Percentiles rank a stretch among this genome's conserved stretches.
Evolutionary conservation across 768 basidiomycete species (phyloP).

Genomic region (Boletus pseudopeckii): DNA sequence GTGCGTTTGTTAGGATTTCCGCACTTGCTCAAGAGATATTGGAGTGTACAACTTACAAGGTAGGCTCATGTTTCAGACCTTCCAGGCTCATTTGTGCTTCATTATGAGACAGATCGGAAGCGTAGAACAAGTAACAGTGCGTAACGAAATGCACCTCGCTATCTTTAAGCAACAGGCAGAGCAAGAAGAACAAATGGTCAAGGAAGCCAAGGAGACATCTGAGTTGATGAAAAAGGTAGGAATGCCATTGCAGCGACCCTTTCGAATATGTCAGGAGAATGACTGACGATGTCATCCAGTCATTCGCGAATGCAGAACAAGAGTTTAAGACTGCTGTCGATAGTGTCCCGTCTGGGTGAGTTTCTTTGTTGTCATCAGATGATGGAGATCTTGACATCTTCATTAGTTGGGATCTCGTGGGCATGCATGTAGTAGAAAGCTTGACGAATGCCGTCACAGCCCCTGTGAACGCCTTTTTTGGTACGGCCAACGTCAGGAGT

Average conservation of each 20-base stretch:
- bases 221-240: constrained; percentile 18
- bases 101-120: constrained; percentile 7
- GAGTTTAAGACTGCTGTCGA: constrained; percentile 18
- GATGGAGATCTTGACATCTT: background rate
- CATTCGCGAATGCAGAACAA: constrained; percentile 10
- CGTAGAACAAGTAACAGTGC: constrained; percentile 9
- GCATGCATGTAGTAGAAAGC: constrained; percentile 15
- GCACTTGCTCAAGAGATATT: constrained; percentile 18
- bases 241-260: too few relatives aligned
- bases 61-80: background rate
- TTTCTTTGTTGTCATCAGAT: background rate
- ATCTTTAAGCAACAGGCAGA: constrained; percentile 13
- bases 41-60: constrained; percentile 20
- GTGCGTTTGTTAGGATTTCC: constrained; percentile 12
- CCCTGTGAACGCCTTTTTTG: constrained; percentile 10
- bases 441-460: constrained; percentile 11
- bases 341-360: constrained; percentile 13
- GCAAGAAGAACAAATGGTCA: constrained; percentile 12
- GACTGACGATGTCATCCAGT: constrained; percentile 1
- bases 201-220: constrained; percentile 13
- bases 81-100: background rate
- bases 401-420: constrained; percentile 11
- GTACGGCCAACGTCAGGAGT: constrained; percentile 10
- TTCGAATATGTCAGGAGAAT: background rate
- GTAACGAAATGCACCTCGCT: constrained; percentile 15